Evolutionary conservation across 2,329 filamentous ascomycete species (phyloP), one percentile per base, ranked within the genome.

Genomic region (Diplodia seriata): DNA sequence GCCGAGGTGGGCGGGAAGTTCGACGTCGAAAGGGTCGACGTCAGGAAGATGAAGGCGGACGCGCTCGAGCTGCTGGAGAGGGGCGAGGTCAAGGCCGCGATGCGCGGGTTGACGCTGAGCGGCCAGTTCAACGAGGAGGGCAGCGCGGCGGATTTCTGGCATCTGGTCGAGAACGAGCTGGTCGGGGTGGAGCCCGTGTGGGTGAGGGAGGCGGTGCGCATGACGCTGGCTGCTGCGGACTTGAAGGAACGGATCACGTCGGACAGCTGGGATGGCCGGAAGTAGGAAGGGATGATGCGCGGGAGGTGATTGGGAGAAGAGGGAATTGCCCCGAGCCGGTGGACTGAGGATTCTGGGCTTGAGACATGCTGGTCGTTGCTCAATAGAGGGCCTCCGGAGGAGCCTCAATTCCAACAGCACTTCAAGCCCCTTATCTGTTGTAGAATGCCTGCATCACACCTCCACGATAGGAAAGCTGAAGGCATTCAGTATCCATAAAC

Each of bases 91-190:
- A 69, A 3, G 11, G 74, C 72, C 57, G 75, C 74, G 1, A 75
- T 77, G 70, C 75, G 74, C 51, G 76, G 77, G 0, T 65, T 78
- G 53, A 68, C 72, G 1, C 36, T 78, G 20, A 73, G 72, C 63
- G 73, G 74, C 51, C 76, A 79, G 64, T 79, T 78, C 43, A 76
- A 75, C n/a, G 76, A 77, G 53, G 73, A 64, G 3, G 72, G 76
- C 33, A 71, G 69, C 38, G 73, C 68, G 29, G 73, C 74, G 20
- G 69, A 74, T 43, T 74, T 78, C 29, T 72, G 71, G 31, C 69
- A 69, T 36, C 15, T 74, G 68, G 69, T 75, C 7, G 73, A 76
- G 67, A 78, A 78, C 57, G 73, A 75, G 20, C 4, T 69, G 20
- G 73, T 77, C 11, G 76, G 76, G 0, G 73, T 78, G 14, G 15